Conservation (phyloP, 2,329 filamentous ascomycete species). For the Chaetomium strumarium region DNA sequence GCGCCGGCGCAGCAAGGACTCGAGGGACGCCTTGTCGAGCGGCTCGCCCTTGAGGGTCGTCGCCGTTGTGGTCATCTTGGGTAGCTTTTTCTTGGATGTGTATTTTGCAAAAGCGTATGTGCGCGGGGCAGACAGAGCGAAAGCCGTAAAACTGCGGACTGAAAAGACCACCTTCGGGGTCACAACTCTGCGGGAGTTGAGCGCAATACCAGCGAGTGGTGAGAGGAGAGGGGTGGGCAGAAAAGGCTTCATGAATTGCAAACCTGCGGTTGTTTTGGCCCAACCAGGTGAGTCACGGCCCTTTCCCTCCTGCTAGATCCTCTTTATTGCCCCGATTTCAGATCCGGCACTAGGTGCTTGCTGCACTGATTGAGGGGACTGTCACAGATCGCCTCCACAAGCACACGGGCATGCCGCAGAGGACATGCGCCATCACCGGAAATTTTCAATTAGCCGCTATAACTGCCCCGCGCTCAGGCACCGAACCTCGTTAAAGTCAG, state of each 20-base stretch:
- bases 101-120: constrained; percentile 12
- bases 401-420: neutral
- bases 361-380: constrained; percentile 17
- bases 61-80: constrained; percentile 44
- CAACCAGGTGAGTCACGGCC: constrained; percentile 26
- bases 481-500: neutral
- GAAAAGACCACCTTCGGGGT: constrained; percentile 14
- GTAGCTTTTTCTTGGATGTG: constrained; percentile 20
- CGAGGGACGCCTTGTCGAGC: constrained; percentile 75
- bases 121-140: constrained; percentile 22
- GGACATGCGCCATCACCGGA: constrained; percentile 11
- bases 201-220: constrained; percentile 24
- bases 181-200: constrained; percentile 15
- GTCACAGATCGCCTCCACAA: constrained; percentile 11
- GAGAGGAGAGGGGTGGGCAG: constrained; percentile 18
- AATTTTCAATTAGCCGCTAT: constrained; percentile 23
- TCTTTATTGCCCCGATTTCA: constrained; percentile 18
- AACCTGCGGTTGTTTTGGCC: constrained; percentile 13
- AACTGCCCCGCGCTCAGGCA: constrained; percentile 14
- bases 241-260: constrained; percentile 26
- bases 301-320: constrained; percentile 13
- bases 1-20: constrained; percentile 79
- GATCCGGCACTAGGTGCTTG: constrained; percentile 14
- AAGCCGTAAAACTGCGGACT: constrained; percentile 15
- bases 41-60: constrained; percentile 86